Evolutionary conservation across 2,329 filamentous ascomycete species (phyloP), one percentile per base, ranked within the genome.

Genomic region (Trichoderma arundinaceum): DNA sequence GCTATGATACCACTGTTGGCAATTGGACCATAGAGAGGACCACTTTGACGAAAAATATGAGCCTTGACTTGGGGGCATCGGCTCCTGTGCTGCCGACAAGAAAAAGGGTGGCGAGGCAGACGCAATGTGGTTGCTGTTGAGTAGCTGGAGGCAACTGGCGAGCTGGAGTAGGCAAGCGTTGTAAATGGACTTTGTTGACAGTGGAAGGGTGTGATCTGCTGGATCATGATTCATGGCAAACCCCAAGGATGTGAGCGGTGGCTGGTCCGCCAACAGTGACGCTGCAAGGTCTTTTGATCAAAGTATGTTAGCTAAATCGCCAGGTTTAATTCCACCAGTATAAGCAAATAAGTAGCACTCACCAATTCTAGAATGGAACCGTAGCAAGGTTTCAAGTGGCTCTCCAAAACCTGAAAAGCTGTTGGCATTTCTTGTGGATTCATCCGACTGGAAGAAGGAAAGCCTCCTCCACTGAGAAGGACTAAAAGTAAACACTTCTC

Each of bases 351-450:
- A 53, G 39, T 9, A 48, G 22, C 9, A 64, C 66, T 56, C 57
- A 71, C 69, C 68, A 32, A 71, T 64, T 9, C 65, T 68, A 9
- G 66, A 66, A 48, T 68, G 68, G 7, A 70, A 66, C 7, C 53
- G 39, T 1, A 49, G 33, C 10, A 71, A 57, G 13, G 68, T 67
- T 52, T 64, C 53, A 5, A 71, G 13, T 10, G 69, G 69, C 53
- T 70, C 68, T 8, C 59, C 57, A 7, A 65, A 22, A 28, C 43
- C 43, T 19, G 39, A 32, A 7, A 60, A 44, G 28, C 28, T 44
- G 12, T 56, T 49, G n/a, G 2, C 1, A 8, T 61, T 39, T 1
- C 22, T 44, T 10, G 28, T 49, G 0, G 61, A 28, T 9, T 66
- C 32, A 13, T 51, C 53, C 13, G 64, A 43, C 13, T 61, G 19